phyloP scores from a whole-genome alignment of 2,329 filamentous ascomycete species.

The Fusarium citri region DNA sequence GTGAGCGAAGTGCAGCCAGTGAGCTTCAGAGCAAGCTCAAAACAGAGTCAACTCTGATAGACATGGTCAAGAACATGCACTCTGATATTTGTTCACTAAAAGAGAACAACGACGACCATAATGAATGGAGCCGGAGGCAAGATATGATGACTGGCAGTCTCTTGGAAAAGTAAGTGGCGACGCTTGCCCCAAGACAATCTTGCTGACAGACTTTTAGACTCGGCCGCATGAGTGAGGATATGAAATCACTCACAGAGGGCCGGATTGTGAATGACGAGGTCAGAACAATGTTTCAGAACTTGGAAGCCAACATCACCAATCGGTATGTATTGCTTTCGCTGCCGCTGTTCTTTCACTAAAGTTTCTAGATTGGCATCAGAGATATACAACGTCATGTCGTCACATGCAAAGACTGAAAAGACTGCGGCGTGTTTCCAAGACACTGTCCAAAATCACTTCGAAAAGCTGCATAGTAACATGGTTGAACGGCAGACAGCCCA shows the following conservation, averaged over 20 bases:
- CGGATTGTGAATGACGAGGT: not conserved
- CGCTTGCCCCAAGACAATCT: not conserved
- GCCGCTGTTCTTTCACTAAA: not conserved
- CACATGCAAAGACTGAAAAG: slow-evolving; percentile 21
- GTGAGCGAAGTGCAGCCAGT: slow-evolving; percentile 4
- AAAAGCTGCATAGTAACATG: slow-evolving; percentile 14
- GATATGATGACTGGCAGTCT: slow-evolving; percentile 15
- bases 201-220: slow-evolving; percentile 30
- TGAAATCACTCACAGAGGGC: not conserved
- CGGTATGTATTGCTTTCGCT: slow-evolving; percentile 18
- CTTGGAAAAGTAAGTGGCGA: slow-evolving; percentile 35
- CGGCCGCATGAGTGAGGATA: slow-evolving; percentile 17
- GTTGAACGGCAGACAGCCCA: not conserved
- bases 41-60: slow-evolving; percentile 18
- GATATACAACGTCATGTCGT: slow-evolving; percentile 23
- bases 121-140: slow-evolving; percentile 3
- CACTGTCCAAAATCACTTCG: slow-evolving; percentile 5
- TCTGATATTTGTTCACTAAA: slow-evolving; percentile 38
- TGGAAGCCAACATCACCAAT: slow-evolving; percentile 35
- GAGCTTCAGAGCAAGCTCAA: slow-evolving; percentile 29
- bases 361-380: slow-evolving; percentile 27
- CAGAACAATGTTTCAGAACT: slow-evolving; percentile 10
- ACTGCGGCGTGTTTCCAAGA: slow-evolving; percentile 11
- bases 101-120: slow-evolving; percentile 9
- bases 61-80: slow-evolving; percentile 25